Base-by-base conservation (phyloP, 768 basidiomycete genomes). In the Mycena maculata region DNA sequence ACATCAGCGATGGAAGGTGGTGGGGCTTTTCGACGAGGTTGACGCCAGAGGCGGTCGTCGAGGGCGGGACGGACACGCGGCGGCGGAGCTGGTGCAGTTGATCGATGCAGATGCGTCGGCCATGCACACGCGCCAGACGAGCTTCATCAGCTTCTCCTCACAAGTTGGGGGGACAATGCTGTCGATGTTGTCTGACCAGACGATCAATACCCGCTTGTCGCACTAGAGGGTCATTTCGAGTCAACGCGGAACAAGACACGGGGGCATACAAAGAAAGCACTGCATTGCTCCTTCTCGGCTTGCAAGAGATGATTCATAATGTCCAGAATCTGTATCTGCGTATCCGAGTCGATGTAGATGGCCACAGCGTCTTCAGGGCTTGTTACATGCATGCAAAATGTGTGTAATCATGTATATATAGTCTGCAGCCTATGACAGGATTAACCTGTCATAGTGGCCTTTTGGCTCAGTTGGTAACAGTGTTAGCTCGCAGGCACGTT, bases 271-370 rank as follows among this genome's bases (percentile, higher is more conserved):
- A 95, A 85, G 76, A 96, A 96, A 15, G 95, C 95, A n/a, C 90
- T 95, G 54, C 92, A 94, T 73, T 96, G 94, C 75, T 96, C 94
- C 81, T 95, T 96, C 75, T 96, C 92, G 9, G 94, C 94, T 42
- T 86, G 85, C 8, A 90, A 87, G 44, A 96, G 81, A 62, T 87
- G 84, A 57, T 75, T 73, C 71, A 96, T 88, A 18, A 86, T 87
- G 64, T 93, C 90, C 27, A 96, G 77, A 61, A 96, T 89, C 78
- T 96, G 95, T 57, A 96, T 96, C 8, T 93, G 90, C 1, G 94
- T 96, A 75, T 95, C 88, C 60, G 78, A 76, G 78, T 94, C 92
- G 66, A 96, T 85, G 72, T 89, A 89, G 68, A 93, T 87, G 31
- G 86, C 87, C 11, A 76, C 77, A 1, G 86, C 85, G 70, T 90